Conservation (phyloP, 75 land plant genomes). For the Pinus albicaulis region DNA sequence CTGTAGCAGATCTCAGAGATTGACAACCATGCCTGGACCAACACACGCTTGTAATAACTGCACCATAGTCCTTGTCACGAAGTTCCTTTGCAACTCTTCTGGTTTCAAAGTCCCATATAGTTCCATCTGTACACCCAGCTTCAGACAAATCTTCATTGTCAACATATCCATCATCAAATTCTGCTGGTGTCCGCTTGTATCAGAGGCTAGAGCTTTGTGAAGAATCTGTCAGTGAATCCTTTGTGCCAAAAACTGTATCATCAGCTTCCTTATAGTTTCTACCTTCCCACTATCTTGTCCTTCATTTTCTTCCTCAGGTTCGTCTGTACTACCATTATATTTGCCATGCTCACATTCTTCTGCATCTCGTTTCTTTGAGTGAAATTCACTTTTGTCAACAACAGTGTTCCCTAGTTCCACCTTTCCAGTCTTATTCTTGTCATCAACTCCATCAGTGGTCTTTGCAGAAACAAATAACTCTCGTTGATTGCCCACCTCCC, state of each 20-base stretch:
- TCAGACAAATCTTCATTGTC: neutral
- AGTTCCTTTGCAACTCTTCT: too few relatives aligned
- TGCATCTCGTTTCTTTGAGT: neutral
- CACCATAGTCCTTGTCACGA: too few relatives aligned
- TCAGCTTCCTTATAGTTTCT: slow-evolving; percentile 51
- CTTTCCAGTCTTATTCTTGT: slow-evolving; percentile 73
- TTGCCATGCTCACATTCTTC: slow-evolving; percentile 23
- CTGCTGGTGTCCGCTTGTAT: slow-evolving; percentile 1
- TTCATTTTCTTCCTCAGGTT: slow-evolving; percentile 52
- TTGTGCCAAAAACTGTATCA: slow-evolving; percentile 40
- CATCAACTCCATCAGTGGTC: too few relatives aligned
- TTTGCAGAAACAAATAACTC: too few relatives aligned
- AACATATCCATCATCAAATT: neutral
- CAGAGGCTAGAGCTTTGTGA: neutral
- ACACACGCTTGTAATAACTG: too few relatives aligned
- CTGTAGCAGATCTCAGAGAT: too few relatives aligned
- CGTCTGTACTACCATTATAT: slow-evolving; percentile 53
- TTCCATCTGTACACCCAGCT: too few relatives aligned
- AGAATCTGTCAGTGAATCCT: slow-evolving; percentile 17
- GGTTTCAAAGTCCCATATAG: too few relatives aligned
- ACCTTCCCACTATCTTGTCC: slow-evolving; percentile 34
- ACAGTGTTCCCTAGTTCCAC: slow-evolving; percentile 77
- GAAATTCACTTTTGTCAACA: slow-evolving; percentile 73
- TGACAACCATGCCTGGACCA: too few relatives aligned
- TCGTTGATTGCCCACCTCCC: too few relatives aligned